Evolutionary conservation across 805 yeast genomes (phyloP), one percentile per base, ranked within the genome.

Genomic region (Saturnispora silvae): DNA sequence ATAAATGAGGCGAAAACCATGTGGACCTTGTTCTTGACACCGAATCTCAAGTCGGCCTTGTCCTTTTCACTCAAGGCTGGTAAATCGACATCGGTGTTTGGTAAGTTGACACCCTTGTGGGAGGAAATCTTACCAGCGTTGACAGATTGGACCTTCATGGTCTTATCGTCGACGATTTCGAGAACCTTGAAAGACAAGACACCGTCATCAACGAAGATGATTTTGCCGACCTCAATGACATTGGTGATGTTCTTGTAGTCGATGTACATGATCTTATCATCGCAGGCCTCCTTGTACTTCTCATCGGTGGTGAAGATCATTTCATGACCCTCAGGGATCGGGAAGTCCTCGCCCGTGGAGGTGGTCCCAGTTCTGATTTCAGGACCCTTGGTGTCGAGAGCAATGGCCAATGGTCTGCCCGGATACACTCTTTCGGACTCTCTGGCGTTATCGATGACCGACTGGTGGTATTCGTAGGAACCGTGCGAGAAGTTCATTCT

Each of bases 401-500:
- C 98, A 65, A 92, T 87, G 45, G 96, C 97, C 56, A 92, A 73
- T 39, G 97, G 98, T 70, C 97, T 84, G 58, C 97, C 96, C 49
- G 82, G 76, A 65, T 80, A 86, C 40, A 81, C 62, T 63, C 77
- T 78, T 67, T 83, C 96, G 47, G 96, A 86, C 65, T 85, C 78
- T 68, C 94, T 81, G 53, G 96, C 85, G 60, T 92, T 89, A 75
- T 89, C 96, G 63, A 92, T 70, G 55, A 92, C 98, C 45, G 84
- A 68, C 68, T 87, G 96, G 68, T 92, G 98, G 77, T 92, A 92
- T 56, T 87, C 96, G 69, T 92, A 79, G 36, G 95, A 75, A 56
- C 98, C 98, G 71, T 92, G 98, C 50, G 96, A 84, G 71, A 92
- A 92, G 80, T 92, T 92, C 96, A 92, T 86, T 64, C 98, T 82